These are phyloP conservation scores for Ehretia macrophylla DNA, from an alignment of 257 asterid species.

Conservation along the genomic window DNA sequence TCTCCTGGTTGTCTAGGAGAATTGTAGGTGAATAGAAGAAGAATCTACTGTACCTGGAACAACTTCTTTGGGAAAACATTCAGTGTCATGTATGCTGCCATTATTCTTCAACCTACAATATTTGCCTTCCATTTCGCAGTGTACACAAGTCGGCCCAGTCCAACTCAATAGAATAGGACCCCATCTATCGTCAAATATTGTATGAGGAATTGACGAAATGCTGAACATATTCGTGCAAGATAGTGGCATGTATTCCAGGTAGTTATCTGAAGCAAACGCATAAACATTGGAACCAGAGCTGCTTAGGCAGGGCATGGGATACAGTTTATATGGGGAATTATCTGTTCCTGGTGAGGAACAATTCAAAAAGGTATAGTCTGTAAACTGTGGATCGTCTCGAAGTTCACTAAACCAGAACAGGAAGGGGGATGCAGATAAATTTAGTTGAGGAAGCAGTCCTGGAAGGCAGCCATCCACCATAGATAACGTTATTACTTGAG, in stretches of 20 bases:
- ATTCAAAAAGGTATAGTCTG: background rate
- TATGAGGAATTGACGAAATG: background rate
- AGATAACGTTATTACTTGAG: no score
- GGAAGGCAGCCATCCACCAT: background rate
- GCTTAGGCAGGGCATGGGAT: background rate
- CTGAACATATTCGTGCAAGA: background rate
- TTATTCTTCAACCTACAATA: slow-evolving; percentile 19
- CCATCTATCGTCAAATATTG: background rate
- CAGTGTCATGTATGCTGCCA: slow-evolving; percentile 14
- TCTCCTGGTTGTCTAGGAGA: no score
- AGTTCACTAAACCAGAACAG: no score
- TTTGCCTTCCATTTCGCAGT: slow-evolving; percentile 23
- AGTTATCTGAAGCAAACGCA: background rate
- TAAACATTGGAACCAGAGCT: background rate
- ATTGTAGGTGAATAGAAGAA: no score
- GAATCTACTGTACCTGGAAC: background rate
- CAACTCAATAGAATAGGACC: background rate
- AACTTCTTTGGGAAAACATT: slow-evolving; percentile 19
- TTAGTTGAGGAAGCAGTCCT: background rate
- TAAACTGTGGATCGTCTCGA: no score
- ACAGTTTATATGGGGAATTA: background rate
- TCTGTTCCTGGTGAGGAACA: background rate
- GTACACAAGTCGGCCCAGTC: slow-evolving; percentile 22
- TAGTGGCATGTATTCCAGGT: background rate
- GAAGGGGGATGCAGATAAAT: slow-evolving; percentile 2